Evolutionary conservation across 305 asterid genomes (phyloP), one percentile per base, ranked within the genome.

Genomic region (Fraxinus nigra): DNA sequence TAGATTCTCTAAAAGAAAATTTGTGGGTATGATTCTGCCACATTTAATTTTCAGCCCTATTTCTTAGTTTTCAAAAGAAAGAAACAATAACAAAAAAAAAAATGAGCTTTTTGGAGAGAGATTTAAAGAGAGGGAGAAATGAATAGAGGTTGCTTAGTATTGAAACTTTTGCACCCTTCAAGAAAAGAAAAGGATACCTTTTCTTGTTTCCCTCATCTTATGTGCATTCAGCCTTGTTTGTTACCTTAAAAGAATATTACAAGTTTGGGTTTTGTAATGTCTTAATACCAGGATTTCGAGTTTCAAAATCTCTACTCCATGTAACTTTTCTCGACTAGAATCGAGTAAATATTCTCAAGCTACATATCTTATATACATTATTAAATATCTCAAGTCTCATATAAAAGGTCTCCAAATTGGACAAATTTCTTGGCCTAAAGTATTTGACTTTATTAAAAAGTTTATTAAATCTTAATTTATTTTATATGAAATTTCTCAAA

Each of bases 1-100:
- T 84, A 13, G 92, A 90, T 82, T 92, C 96, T 85, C 88, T 87
- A 48, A 89, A 80, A 73, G 93, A 89, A 87, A 87, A 82, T 43
- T 85, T 88, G 37, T 85, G 79, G 56, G 80, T 43, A 59, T 82
- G 85, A 67, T 85, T 82, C 85, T 84, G 89, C 89, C 84, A 85
- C 94, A 92, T 92, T 89, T 85, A 76, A 82, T 81, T 63, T 79
- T 85, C 77, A 34, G 10, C 61, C 35, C 63, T 67, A 63, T 48
- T 78, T 79, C 43, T 43, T 20, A 82, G 30, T 76, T 76, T 77
- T 72, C 13, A 3, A 76, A 70, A 48, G 76, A 72, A 74, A 38
- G 61, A 7, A 20, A 34, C 1, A 14, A 72, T 67, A 14, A 10
- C 30, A 74, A 35, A 81, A 76, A 82, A 81, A 48, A 75, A 82